Base-by-base conservation (phyloP, 768 basidiomycete species). In the Tylopilus sp. region DNA sequence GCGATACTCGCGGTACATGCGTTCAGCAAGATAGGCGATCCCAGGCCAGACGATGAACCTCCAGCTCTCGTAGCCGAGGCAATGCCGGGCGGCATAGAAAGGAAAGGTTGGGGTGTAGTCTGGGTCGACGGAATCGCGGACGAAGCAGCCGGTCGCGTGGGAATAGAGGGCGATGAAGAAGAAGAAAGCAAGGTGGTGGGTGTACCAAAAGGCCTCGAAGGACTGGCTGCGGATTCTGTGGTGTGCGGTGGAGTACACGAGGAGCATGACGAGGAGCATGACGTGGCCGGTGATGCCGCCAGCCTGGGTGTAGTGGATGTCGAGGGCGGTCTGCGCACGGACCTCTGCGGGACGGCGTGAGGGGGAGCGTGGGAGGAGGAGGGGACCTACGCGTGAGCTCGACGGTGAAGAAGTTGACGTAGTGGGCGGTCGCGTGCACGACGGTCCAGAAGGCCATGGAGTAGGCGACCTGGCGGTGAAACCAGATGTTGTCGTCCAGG, bases 181-280 rank as follows among this genome's bases (percentile, higher is more conserved):
- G 75, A 94, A 91, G 78, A 94, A 92, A 12, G 90, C 91, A 36
- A 94, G 82, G 61, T 95, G 94, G 59, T 96, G 94, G 30, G 93
- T 94, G 70, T 94, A 96, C 93, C 93, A 96, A 77, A 98, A 98
- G 1, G 83, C 91, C 70, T 98, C 94, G 71, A 95, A 97, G 75
- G 85, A 90, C 71, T 93, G 90, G 55, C 80, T 71, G 60, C 94
- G 87, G 57, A 98, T 85, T 72, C 89, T 92, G 65, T 83, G 78
- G 71, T 94, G 91, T 4, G 94, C 92, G 21, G 92, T 94, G 36
- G 89, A 82, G 69, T 95, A 96, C 81, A 96, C 92, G 62, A 93
- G 68, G 59, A 98, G 69, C 91, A 98, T 93, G 69, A 94, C 85
- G 55, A 97, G 75, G 37, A 96, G 82, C 93, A 96, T 94, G 71